Evolutionary conservation across 805 yeast genomes (phyloP).

Genomic region (Zygosaccharomyces rouxii): DNA sequence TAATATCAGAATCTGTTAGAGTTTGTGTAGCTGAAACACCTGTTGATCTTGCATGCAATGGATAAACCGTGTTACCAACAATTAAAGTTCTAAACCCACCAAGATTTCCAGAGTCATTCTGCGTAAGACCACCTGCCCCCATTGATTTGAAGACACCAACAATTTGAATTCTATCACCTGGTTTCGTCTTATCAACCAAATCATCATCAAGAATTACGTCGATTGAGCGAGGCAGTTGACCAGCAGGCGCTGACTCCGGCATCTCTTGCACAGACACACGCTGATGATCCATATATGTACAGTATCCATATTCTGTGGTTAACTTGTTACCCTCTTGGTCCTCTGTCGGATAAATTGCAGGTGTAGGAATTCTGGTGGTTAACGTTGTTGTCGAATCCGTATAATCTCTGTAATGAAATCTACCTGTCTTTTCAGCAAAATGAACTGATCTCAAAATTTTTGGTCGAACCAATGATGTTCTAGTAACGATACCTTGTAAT

Average conservation of each 20-base stretch:
- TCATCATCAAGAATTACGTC: slow-evolving; percentile 95
- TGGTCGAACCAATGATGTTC: slow-evolving; percentile 90
- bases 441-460: slow-evolving; percentile 88
- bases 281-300: slow-evolving; percentile 92
- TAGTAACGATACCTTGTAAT: slow-evolving; percentile 91
- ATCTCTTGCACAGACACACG: slow-evolving; percentile 90
- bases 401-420: slow-evolving; percentile 87
- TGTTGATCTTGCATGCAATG: slow-evolving; percentile 81
- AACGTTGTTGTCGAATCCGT: slow-evolving; percentile 89
- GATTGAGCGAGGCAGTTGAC: slow-evolving; percentile 89
- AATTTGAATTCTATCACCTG: slow-evolving; percentile 92
- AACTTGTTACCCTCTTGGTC: slow-evolving; percentile 88
- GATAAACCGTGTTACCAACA: slow-evolving; percentile 83
- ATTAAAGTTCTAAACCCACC: slow-evolving; percentile 79
- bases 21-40: slow-evolving; percentile 69
- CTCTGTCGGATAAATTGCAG: slow-evolving; percentile 87
- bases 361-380: slow-evolving; percentile 43
- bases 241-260: slow-evolving; percentile 98
- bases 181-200: slow-evolving; percentile 84
- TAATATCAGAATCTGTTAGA: slow-evolving; percentile 75
- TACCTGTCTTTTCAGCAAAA: slow-evolving; percentile 77
- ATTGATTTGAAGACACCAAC: slow-evolving; percentile 92
- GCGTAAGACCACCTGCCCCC: slow-evolving; percentile 55
- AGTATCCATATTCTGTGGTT: slow-evolving; percentile 86
- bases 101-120: slow-evolving; percentile 36